Evolutionary conservation across 2,329 filamentous ascomycete genomes (phyloP).

Genomic region (Chlorencoelia australis): DNA sequence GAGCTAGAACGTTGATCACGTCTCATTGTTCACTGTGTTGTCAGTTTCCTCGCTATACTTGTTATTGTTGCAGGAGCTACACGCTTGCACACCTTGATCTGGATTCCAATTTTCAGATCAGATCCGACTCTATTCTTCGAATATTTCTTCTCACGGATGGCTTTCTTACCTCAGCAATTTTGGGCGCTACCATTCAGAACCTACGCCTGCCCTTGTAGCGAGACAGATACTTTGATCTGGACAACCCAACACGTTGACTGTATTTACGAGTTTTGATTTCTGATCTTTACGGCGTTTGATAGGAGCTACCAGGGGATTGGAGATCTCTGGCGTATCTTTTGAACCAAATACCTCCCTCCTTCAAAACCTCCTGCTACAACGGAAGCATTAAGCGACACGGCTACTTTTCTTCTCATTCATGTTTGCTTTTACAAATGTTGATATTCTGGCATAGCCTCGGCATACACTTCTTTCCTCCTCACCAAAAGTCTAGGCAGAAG

Average conservation of each 20-base stretch:
- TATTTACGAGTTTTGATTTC: conserved; percentile 24
- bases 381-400: conserved; percentile 4
- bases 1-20: conserved; percentile 39
- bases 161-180: neutral
- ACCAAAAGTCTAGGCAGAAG: conserved; percentile 15
- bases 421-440: conserved; percentile 21
- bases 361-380: conserved; percentile 1
- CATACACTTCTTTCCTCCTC: conserved; percentile 7
- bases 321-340: conserved; percentile 21
- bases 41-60: too few relatives aligned
- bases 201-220: conserved; percentile 1
- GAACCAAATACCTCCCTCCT: conserved; percentile 4
- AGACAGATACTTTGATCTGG: conserved; percentile 11
- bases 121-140: too few relatives aligned
- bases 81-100: too few relatives aligned
- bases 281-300: conserved; percentile 24
- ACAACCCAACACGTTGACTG: conserved; percentile 20
- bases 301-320: conserved; percentile 25
- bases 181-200: conserved; percentile 1
- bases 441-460: conserved; percentile 21
- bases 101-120: too few relatives aligned
- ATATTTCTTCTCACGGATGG: too few relatives aligned
- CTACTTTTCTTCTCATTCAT: conserved; percentile 17
- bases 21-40: conserved; percentile 2
- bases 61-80: too few relatives aligned